Base-by-base conservation (phyloP, 805 yeast genomes). In the Saturnispora zaruensis region DNA sequence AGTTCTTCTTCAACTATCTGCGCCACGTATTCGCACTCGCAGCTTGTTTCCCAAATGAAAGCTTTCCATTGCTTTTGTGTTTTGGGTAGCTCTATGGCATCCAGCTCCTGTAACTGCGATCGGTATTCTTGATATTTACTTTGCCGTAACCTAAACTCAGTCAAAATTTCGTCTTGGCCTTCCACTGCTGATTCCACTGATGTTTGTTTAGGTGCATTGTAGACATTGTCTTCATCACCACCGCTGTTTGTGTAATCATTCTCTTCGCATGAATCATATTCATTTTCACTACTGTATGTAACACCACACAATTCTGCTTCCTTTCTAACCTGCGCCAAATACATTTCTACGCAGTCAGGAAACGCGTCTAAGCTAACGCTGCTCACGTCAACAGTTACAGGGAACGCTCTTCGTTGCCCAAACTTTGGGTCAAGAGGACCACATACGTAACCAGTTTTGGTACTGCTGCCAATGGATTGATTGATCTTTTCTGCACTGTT, bases 11-110 rank as follows among this genome's bases (percentile, higher is more conserved):
- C 70, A n/a, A 75, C 47, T 2, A 66, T 51, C 41, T 60, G 63
- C 2, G 60, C 59, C 20, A 72, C 41, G 9, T 66, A 50, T 5
- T 56, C 61, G 5, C 53, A 46, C 9, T 64, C 58, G 4, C 77
- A 76, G 7, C 55, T 54, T 18, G 65, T 62, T 16, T 64, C 58
- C 48, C 65, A 62, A 2, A 74, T 58, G 49, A 65, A 69, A 7
- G 57, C 56, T 50, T 73, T 72, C 81, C 81, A 76, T 14, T 66
- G 61, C 37, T 67, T 63, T 20, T 65, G 63, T 3, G 72, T 66
- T 11, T 48, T 25, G 2, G 76, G 77, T 14, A 66, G 59, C 18
- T 68, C 70, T 18, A 59, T 53, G 5, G 63, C 65, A 49, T 63
- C 64, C 5, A 60, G 16, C 21, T 61, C 67, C 6, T 54, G 50